Conservation (phyloP, 2,329 filamentous ascomycete species). For the Ophiostoma populinum region DNA sequence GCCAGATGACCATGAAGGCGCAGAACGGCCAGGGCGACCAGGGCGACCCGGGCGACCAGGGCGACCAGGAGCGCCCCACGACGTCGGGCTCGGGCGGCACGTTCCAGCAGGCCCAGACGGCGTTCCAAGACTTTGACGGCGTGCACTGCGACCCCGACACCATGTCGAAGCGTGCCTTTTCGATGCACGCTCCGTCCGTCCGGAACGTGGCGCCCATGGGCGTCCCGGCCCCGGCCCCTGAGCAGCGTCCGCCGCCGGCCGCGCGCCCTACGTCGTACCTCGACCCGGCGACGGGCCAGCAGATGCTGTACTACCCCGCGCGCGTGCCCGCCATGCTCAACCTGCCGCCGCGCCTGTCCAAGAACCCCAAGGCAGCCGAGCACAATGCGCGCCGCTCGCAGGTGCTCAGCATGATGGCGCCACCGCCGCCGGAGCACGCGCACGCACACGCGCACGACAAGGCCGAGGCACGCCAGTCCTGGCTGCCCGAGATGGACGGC, state of each 20-base stretch:
- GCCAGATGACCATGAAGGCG: not conserved
- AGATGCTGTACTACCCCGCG: constrained; percentile 91
- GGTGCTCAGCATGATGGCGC: constrained; percentile 45
- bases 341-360: constrained; percentile 72
- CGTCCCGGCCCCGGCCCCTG: too few species aligned
- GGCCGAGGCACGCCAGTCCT: constrained; percentile 18
- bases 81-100: constrained; percentile 42
- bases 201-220: too few species aligned
- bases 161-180: too few species aligned
- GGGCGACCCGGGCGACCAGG: not conserved
- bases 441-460: constrained; percentile 10
- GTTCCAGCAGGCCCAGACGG: constrained; percentile 44
- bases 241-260: constrained; percentile 8
- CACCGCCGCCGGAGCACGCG: not conserved
- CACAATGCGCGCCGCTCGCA: constrained; percentile 59
- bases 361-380: constrained; percentile 43
- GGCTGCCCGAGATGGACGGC: constrained; percentile 28
- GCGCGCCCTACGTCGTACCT: constrained; percentile 38
- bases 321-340: constrained; percentile 90
- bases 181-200: constrained; percentile 7
- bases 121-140: constrained; percentile 71
- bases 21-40: not conserved
- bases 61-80: constrained; percentile 19
- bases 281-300: constrained; percentile 48
- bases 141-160: constrained; percentile 51